Conservation (phyloP, 306 rosid species). For the Elaeagnus macrophylla region DNA sequence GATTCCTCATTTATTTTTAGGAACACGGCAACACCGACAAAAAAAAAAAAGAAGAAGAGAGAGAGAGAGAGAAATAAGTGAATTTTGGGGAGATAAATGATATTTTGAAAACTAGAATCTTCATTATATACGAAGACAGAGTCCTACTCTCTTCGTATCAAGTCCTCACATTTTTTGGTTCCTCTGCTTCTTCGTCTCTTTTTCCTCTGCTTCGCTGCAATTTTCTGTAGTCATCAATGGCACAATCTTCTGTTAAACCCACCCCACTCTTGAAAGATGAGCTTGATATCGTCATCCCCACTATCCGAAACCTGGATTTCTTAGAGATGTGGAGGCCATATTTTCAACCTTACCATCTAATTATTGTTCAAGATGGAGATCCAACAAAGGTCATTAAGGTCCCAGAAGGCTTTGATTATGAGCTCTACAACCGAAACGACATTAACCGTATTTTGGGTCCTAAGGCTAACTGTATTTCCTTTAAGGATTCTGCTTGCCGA, state of each 20-base stretch:
- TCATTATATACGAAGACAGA: no score
- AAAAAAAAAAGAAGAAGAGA: no score
- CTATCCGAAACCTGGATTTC: conserved; percentile 82
- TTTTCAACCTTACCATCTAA: conserved; percentile 55
- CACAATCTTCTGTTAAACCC: conserved; percentile 24
- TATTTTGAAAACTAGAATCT: no score
- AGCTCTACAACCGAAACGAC: conserved; percentile 65
- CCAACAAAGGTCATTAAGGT: conserved; percentile 55
- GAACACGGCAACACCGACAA: no score
- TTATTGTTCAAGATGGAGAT: conserved; percentile 81
- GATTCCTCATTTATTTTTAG: no score
- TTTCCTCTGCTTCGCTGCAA: not conserved
- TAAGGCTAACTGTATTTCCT: conserved; percentile 72
- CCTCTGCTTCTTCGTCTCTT: no score
- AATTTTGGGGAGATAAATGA: no score
- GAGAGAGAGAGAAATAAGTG: no score
- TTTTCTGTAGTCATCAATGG: conserved; percentile 29
- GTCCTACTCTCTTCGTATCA: no score
- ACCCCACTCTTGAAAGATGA: conserved; percentile 57
- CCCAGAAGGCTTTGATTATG: conserved; percentile 69
- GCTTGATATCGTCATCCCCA: conserved; percentile 86
- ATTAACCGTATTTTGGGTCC: conserved; percentile 76
- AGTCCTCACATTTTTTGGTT: no score
- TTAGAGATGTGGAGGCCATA: conserved; percentile 88
- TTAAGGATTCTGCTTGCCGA: conserved; percentile 81